Base-by-base conservation (phyloP, 805 yeast genomes). In the Nakazawaea holstii region DNA sequence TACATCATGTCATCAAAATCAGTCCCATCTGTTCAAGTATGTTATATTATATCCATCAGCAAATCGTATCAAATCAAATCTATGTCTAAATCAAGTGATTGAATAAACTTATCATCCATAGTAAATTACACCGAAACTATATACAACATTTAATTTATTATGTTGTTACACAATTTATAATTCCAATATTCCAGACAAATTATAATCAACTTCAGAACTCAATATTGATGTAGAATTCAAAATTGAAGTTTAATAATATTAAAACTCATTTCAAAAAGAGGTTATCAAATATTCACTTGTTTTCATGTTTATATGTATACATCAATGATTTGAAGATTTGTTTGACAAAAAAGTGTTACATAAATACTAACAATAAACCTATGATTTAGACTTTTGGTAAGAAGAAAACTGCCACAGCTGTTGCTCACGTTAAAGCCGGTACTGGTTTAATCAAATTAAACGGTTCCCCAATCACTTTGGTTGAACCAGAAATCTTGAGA, bases 371-470 rank as follows among this genome's bases (percentile, higher is more conserved):
- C 27, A 27, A 38, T 14, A 35, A 4, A n/a, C n/a, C n/a, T n/a
- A n/a, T 4, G 17, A 13, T 62, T 47, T 74, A 91, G 96, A 94
- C 98, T 76, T 94, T 94, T 80, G 99, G 99, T 80, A 94, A 92
- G 84, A 94, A 94, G 92, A 94, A 87, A 83, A 87, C 96, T 73
- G 99, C 99, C 70, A 94, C 99, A 69, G 99, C 99, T 71, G 99
- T 94, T 73, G 99, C 99, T 78, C 96, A 90, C 80, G 96, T 92
- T 68, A 90, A 90, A 82, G 91, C 94, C 79, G 99, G 99, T 79
- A 88, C 86, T 79, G 99, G 99, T 80, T 87, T 94, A 74, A 85
- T 94, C 82, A 94, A 94, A 84, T 95, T 94, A 66, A 94, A 94
- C 84, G 99, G 99, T 77, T 78, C 92, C 67, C 99, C 99, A 81